Percentiles rank a stretch among this genome's conserved stretches.
Evolutionary conservation across 164 flowering plant species (phyloP).

Genomic region (Santalum album): DNA sequence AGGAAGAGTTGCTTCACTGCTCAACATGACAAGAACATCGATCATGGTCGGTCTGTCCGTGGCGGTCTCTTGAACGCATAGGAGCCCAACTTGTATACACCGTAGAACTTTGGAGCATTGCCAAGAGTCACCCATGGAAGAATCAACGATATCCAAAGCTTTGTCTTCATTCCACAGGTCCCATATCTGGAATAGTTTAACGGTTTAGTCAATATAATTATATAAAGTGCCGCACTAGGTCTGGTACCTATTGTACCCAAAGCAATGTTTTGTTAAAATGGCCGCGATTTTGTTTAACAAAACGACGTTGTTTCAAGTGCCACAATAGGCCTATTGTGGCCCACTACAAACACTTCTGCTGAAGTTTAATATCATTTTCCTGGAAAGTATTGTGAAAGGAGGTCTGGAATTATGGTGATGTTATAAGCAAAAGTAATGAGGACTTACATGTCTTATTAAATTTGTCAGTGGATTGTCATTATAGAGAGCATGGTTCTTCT

Average conservation of each 20-base stretch:
- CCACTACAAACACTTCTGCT: too few species aligned
- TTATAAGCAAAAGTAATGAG: neutral
- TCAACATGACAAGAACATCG: slow-evolving; percentile 4
- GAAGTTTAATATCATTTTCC: too few species aligned
- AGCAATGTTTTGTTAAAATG: neutral
- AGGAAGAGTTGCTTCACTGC: slow-evolving; percentile 1
- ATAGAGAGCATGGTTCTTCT: slow-evolving; percentile 8
- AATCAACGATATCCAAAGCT: slow-evolving; percentile 4
- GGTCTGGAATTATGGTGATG: too few species aligned
- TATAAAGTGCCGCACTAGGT: slow-evolving; percentile 14
- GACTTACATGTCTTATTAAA: slow-evolving; percentile 15
- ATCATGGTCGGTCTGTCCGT: slow-evolving; percentile 11
- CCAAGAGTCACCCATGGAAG: neutral
- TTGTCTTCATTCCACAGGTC: slow-evolving; percentile 7
- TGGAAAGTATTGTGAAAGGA: slow-evolving; percentile 4
- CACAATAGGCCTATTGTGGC: too few species aligned
- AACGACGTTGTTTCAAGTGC: too few species aligned
- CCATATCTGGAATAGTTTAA: slow-evolving; percentile 17
- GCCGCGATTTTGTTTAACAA: slow-evolving; percentile 4
- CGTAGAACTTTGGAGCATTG: neutral
- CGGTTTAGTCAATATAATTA: slow-evolving; percentile 3
- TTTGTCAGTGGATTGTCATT: slow-evolving; percentile 5
- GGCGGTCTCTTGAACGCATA: slow-evolving; percentile 13
- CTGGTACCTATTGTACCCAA: slow-evolving; percentile 7
- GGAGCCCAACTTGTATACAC: slow-evolving; percentile 10